Evolutionary conservation across 2,329 filamentous ascomycete genomes (phyloP).

Genomic region (Xylaria sp.): DNA sequence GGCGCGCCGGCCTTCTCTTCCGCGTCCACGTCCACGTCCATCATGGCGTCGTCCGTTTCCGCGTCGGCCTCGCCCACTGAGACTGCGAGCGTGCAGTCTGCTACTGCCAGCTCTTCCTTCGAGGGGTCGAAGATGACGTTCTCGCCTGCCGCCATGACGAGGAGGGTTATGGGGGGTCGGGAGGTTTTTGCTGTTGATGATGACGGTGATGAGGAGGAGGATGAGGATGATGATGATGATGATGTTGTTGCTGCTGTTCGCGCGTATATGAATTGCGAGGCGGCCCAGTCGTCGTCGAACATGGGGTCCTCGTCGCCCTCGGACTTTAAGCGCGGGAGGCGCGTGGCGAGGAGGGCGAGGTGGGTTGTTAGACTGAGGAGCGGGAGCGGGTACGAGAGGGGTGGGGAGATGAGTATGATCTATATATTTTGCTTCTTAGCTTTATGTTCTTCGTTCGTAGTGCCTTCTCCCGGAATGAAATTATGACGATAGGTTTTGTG

Average conservation of each 20-base stretch:
- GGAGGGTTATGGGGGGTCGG: slow-evolving; percentile 86
- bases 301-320: slow-evolving; percentile 95
- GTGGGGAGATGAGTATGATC: slow-evolving; percentile 93
- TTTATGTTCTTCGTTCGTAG: slow-evolving; percentile 7
- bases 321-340: slow-evolving; percentile 84
- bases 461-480: background rate
- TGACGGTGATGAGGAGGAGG: background rate
- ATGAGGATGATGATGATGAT: slow-evolving; percentile 8
- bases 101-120: slow-evolving; percentile 91
- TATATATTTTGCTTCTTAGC: slow-evolving; percentile 50
- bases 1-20: slow-evolving; percentile 21
- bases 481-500: background rate
- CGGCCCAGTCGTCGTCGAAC: slow-evolving; percentile 98
- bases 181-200: slow-evolving; percentile 39
- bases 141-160: slow-evolving; percentile 85
- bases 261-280: slow-evolving; percentile 80
- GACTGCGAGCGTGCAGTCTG: slow-evolving; percentile 87
- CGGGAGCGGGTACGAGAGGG: slow-evolving; percentile 90
- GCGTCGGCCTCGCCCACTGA: slow-evolving; percentile 69
- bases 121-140: slow-evolving; percentile 96
- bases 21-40: slow-evolving; percentile 46
- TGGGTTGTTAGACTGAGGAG: slow-evolving; percentile 93
- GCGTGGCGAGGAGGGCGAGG: slow-evolving; percentile 88
- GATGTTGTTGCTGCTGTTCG: slow-evolving; percentile 47
- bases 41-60: slow-evolving; percentile 31